phyloP scores from a whole-genome alignment of 306 rosid genomes.

The Sicyos edulis region DNA sequence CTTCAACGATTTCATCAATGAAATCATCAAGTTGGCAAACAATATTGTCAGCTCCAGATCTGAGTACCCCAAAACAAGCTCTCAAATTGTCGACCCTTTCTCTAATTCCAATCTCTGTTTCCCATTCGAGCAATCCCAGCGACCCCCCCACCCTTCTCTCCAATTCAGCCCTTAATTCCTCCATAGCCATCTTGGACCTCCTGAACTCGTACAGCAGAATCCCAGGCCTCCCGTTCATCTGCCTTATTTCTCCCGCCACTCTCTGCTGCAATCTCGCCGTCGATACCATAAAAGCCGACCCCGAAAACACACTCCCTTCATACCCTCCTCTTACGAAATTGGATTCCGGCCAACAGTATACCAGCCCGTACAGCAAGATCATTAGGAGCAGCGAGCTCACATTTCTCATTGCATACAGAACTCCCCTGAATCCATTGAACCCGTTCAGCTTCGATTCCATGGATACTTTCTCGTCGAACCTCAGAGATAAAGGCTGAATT shows the following conservation, averaged over 20 bases:
- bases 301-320: slow-evolving; percentile 70
- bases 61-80: slow-evolving; percentile 60
- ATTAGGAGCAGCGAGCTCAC: slow-evolving; percentile 79
- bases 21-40: slow-evolving; percentile 91
- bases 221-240: slow-evolving; percentile 58
- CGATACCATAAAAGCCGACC: slow-evolving; percentile 82
- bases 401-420: slow-evolving; percentile 95
- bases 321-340: slow-evolving; percentile 49
- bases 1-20: slow-evolving; percentile 96
- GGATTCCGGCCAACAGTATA: slow-evolving; percentile 79
- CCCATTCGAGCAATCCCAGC: slow-evolving; percentile 50
- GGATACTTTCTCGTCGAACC: slow-evolving; percentile 73
- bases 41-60: slow-evolving; percentile 91
- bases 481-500: slow-evolving; percentile 62
- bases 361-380: slow-evolving; percentile 67
- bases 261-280: slow-evolving; percentile 83
- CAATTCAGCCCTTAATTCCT: slow-evolving; percentile 74
- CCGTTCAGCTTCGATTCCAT: slow-evolving; percentile 91
- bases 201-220: slow-evolving; percentile 66
- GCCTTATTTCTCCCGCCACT: slow-evolving; percentile 71
- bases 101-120: slow-evolving; percentile 50
- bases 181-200: slow-evolving; percentile 78
- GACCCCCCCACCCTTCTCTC: slow-evolving; percentile 52
- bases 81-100: slow-evolving; percentile 81
- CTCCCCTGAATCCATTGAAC: slow-evolving; percentile 94